These are phyloP conservation scores for Lipomyces yamadae DNA, from an alignment of 805 yeast species.

Conservation along the genomic window DNA sequence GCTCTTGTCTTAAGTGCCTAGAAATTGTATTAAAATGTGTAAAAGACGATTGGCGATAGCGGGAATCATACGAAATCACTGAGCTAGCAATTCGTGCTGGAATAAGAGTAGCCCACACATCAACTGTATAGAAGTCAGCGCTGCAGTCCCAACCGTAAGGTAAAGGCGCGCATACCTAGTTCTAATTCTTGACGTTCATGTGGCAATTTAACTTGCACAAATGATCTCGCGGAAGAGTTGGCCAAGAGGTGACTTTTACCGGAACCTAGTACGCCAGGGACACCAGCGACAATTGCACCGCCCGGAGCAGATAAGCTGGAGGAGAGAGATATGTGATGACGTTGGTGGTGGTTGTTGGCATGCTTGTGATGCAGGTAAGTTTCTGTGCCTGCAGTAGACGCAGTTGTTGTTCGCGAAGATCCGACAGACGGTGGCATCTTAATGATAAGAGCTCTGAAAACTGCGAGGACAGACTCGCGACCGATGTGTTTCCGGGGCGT, in stretches of 20 bases:
- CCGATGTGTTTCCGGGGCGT: background rate
- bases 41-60: background rate
- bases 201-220: conserved; percentile 23
- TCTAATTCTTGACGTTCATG: conserved; percentile 27
- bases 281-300: background rate
- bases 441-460: background rate
- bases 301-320: background rate
- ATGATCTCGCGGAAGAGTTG: conserved; percentile 1
- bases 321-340: conserved; percentile 16
- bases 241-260: background rate
- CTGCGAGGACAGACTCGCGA: background rate
- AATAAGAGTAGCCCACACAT: conserved; percentile 44
- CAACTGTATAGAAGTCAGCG: conserved; percentile 34
- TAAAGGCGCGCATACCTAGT: conserved; percentile 14
- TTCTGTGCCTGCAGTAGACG: conserved; percentile 11
- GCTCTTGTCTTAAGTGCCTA: conserved; percentile 41
- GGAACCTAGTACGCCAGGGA: background rate
- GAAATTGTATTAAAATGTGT: background rate
- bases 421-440: conserved; percentile 28
- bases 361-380: conserved; percentile 24
- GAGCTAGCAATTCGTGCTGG: conserved; percentile 43
- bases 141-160: background rate
- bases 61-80: conserved; percentile 39
- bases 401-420: background rate
- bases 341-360: conserved; percentile 30